Evolutionary conservation across 495 filamentous ascomycete species (phyloP).

Genomic region (Podospora didyma): DNA sequence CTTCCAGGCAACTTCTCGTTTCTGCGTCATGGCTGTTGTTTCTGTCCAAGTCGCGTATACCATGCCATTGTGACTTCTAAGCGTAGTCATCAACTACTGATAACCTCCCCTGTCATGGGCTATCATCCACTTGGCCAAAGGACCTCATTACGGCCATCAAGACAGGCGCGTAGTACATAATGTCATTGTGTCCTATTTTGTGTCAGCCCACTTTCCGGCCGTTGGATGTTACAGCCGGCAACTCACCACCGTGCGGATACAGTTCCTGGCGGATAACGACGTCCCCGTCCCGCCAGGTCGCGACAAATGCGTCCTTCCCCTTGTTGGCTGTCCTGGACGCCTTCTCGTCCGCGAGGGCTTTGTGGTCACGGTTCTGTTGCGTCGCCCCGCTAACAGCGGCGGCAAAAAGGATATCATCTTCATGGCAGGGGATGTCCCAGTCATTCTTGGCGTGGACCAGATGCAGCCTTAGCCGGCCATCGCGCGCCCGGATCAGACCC

Average conservation of each 20-base stretch:
- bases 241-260: conserved; percentile 54
- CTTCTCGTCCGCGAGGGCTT: conserved; percentile 37
- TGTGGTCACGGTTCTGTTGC: conserved; percentile 22
- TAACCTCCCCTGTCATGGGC: too few species aligned
- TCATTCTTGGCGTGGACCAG: conserved; percentile 75
- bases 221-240: neutral
- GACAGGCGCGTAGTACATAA: conserved; percentile 52
- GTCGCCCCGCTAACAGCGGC: conserved; percentile 52
- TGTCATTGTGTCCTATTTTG: conserved; percentile 52
- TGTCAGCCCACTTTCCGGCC: conserved; percentile 3
- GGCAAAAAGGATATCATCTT: conserved; percentile 53
- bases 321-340: conserved; percentile 29
- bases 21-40: neutral
- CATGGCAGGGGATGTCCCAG: conserved; percentile 66
- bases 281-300: conserved; percentile 35
- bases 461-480: conserved; percentile 54
- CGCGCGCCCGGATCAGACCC: conserved; percentile 38
- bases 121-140: conserved; percentile 38
- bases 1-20: too few species aligned
- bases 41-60: too few species aligned
- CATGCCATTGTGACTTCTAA: too few species aligned
- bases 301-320: conserved; percentile 38
- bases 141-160: conserved; percentile 60
- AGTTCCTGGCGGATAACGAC: conserved; percentile 50
- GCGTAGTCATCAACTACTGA: too few species aligned